Conservation (phyloP, 2,329 filamentous ascomycete species). For the Neopestalotiopsis sp. region DNA sequence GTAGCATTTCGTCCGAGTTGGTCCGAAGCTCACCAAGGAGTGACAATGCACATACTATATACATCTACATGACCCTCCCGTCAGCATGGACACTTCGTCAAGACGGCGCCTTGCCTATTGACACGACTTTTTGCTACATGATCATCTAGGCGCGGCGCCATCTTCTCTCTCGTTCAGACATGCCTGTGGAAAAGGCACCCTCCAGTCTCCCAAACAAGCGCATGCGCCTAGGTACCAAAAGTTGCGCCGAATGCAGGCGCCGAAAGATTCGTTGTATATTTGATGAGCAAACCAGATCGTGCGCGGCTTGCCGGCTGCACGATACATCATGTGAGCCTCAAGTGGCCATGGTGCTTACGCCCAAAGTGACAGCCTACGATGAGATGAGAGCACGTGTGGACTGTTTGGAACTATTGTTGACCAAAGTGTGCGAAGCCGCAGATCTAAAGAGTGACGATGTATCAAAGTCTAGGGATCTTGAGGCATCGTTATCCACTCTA, state of each 20-base stretch:
- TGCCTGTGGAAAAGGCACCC: background rate
- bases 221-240: conserved; percentile 17
- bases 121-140: background rate
- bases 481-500: background rate
- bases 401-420: background rate
- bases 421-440: background rate
- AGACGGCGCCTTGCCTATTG: background rate
- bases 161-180: background rate
- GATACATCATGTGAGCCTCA: conserved; percentile 8
- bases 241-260: conserved; percentile 15
- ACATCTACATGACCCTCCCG: background rate
- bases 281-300: background rate
- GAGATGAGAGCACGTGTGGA: background rate
- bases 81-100: background rate
- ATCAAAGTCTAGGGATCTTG: background rate
- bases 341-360: background rate
- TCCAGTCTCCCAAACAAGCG: background rate
- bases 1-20: background rate
- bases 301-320: conserved; percentile 7
- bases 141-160: no score
- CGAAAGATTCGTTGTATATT: conserved; percentile 17
- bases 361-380: background rate
- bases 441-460: background rate
- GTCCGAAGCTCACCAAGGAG: background rate
- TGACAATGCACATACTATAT: background rate